Conservation (phyloP, 208 protist genomes). For the Crithidia thermophila region DNA sequence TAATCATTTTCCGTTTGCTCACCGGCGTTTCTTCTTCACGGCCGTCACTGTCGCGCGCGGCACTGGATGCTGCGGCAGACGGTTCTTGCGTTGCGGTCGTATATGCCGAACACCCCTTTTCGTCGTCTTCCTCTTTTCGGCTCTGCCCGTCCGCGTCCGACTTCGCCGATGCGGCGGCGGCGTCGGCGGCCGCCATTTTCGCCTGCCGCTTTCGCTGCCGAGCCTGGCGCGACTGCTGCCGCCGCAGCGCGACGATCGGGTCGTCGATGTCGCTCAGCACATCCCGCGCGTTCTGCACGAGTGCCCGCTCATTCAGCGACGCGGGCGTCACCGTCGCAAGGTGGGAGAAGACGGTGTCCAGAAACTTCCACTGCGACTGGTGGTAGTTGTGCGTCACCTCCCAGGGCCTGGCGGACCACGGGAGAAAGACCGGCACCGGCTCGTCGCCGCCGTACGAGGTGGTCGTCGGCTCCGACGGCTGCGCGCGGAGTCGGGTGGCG, state of each 20-base stretch:
- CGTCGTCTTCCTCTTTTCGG: no score
- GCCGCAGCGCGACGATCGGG: slow-evolving; percentile 36
- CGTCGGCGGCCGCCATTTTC: neutral
- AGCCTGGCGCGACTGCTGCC: slow-evolving; percentile 12
- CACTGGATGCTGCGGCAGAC: neutral
- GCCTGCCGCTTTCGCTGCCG: slow-evolving; percentile 10
- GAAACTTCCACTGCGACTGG: slow-evolving; percentile 55
- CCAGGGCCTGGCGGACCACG: slow-evolving; percentile 71
- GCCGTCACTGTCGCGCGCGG: neutral
- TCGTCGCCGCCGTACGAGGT: neutral
- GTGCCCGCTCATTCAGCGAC: slow-evolving; percentile 43
- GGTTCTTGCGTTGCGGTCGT: neutral
- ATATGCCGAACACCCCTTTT: no score
- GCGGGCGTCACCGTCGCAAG: slow-evolving; percentile 39
- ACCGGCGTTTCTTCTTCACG: neutral
- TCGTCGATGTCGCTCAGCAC: slow-evolving; percentile 61
- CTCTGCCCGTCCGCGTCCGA: no score
- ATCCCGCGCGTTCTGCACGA: slow-evolving; percentile 44
- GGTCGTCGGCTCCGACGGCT: neutral
- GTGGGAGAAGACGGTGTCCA: slow-evolving; percentile 53
- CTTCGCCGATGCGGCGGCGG: neutral
- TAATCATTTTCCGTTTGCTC: no score
- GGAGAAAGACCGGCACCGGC: slow-evolving; percentile 37
- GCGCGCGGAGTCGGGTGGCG: neutral
- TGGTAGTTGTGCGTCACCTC: slow-evolving; percentile 48